A percentile compares a stretch with the other conserved stretches of the same genome.
Conservation (phyloP, 192 early-diverging fungal species). For the Dispira simplex region DNA sequence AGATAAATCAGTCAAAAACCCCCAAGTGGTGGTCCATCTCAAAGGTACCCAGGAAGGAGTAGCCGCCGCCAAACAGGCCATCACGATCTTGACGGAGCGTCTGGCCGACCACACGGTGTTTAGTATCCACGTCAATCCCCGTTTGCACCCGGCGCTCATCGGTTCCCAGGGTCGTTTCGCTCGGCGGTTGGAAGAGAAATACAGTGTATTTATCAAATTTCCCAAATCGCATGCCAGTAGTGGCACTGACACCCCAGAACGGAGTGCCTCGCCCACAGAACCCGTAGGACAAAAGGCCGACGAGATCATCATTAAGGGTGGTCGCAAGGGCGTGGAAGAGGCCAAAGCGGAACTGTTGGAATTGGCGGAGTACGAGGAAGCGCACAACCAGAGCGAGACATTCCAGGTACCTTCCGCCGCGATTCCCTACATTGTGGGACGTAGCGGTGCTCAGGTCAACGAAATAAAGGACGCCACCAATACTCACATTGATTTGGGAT, state of each 20-base stretch:
- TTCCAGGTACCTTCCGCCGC: constrained; percentile 45
- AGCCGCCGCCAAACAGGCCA: constrained; percentile 46
- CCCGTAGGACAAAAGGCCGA: constrained; percentile 20
- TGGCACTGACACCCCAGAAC: constrained; percentile 27
- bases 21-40: constrained; percentile 35
- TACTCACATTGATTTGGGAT: constrained; percentile 57
- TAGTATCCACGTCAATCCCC: constrained; percentile 34
- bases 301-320: constrained; percentile 69
- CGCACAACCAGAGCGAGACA: constrained; percentile 45
- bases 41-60: constrained; percentile 67
- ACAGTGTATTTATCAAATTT: constrained; percentile 53
- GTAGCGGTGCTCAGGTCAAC: constrained; percentile 46
- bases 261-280: constrained; percentile 10
- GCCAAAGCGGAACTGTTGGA: constrained; percentile 74
- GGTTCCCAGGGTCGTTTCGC: constrained; percentile 54
- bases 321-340: constrained; percentile 58
- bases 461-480: constrained; percentile 58
- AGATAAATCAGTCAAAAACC: constrained; percentile 16
- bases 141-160: constrained; percentile 56
- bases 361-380: constrained; percentile 67
- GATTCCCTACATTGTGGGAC: constrained; percentile 68
- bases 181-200: constrained; percentile 60
- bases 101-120: constrained; percentile 46
- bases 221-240: constrained; percentile 34
- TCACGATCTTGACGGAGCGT: constrained; percentile 47